phyloP scores from a whole-genome alignment of 345 rosid species.

The Acer yangbiense region DNA sequence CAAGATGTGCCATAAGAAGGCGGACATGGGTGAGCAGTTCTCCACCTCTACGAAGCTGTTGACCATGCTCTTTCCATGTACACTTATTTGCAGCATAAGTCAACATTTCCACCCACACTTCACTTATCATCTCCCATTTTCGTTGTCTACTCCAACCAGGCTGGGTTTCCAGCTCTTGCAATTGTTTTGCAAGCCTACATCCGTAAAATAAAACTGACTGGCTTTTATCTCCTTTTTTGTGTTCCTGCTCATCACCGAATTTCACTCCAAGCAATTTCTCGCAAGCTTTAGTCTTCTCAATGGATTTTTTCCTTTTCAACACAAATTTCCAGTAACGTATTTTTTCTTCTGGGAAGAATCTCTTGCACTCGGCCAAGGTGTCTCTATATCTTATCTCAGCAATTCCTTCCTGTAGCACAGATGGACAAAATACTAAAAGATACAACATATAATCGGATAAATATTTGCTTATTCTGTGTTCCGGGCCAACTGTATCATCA shows the following conservation, averaged over 20 bases:
- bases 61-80: slow-evolving; percentile 25
- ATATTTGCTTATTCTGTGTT: slow-evolving; percentile 19
- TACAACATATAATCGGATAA: slow-evolving; percentile 24
- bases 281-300: not conserved
- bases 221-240: not conserved
- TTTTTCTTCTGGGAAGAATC: not conserved
- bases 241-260: not conserved
- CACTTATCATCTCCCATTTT: slow-evolving; percentile 22
- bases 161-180: not conserved
- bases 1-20: slow-evolving; percentile 28
- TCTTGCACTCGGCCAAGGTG: slow-evolving; percentile 10
- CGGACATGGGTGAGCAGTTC: slow-evolving; percentile 35
- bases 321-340: too few relatives aligned
- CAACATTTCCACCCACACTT: slow-evolving; percentile 28
- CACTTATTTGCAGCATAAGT: slow-evolving; percentile 23
- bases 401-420: slow-evolving; percentile 25
- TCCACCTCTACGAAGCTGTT: slow-evolving; percentile 24
- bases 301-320: not conserved
- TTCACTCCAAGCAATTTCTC: not conserved
- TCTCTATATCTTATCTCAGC: slow-evolving; percentile 16
- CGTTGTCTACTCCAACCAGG: not conserved
- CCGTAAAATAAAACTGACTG: slow-evolving; percentile 24
- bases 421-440: not conserved
- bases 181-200: not conserved
- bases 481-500: not conserved